Percentiles rank a stretch among this genome's conserved stretches.
Conservation (phyloP, 1,139 yeast genomes). For the Candida sp. region DNA sequence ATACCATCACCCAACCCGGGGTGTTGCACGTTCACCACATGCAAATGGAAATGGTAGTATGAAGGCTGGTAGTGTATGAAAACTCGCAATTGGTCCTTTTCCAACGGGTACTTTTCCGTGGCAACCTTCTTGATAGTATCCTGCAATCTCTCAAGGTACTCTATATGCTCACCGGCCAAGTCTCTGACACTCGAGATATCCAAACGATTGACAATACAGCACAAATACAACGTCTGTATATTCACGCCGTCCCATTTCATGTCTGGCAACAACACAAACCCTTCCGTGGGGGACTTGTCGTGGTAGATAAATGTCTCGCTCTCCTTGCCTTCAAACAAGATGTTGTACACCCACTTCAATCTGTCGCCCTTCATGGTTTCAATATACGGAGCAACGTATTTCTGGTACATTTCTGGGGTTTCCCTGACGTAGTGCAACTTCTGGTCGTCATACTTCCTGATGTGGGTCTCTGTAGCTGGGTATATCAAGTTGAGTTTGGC, state of each 20-base stretch:
- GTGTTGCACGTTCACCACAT: constrained; percentile 78
- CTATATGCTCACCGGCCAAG: constrained; percentile 59
- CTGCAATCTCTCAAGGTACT: constrained; percentile 54
- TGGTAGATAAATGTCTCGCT: constrained; percentile 74
- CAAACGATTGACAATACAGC: constrained; percentile 73
- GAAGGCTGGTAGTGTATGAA: constrained; percentile 96
- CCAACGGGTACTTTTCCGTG: constrained; percentile 38
- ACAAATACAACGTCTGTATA: constrained; percentile 72
- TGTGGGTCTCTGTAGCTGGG: constrained; percentile 91
- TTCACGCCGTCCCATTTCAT: constrained; percentile 94
- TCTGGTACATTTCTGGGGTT: constrained; percentile 75
- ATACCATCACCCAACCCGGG: constrained; percentile 78
- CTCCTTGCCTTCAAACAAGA: constrained; percentile 82
- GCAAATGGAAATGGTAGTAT: constrained; percentile 94
- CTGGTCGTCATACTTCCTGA: constrained; percentile 71
- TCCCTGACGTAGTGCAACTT: constrained; percentile 66
- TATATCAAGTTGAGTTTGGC: constrained; percentile 79
- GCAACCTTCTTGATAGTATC: constrained; percentile 51
- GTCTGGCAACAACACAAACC: constrained; percentile 71
- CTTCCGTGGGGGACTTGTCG: constrained; percentile 57
- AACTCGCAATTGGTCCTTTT: constrained; percentile 60
- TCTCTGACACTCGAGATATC: constrained; percentile 85
- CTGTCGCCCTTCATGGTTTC: constrained; percentile 77
- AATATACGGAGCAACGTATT: constrained; percentile 75
- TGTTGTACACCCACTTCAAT: constrained; percentile 90